phyloP scores from a whole-genome alignment of 2,329 filamentous ascomycete genomes.

The Ophiostoma himal-ulmi region DNA sequence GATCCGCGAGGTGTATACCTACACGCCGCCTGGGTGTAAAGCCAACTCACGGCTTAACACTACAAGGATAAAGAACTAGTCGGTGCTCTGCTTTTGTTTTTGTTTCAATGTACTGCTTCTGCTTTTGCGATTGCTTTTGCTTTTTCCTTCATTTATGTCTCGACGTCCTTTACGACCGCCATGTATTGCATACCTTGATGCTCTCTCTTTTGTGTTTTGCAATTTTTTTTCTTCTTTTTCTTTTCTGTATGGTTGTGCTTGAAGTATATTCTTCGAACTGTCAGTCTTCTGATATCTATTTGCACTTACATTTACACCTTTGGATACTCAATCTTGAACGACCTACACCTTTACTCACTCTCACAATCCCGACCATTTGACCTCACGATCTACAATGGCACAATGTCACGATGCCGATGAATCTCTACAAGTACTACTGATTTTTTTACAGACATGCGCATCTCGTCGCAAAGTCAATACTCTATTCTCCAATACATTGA shows the following conservation, averaged over 20 bases:
- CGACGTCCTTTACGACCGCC: background rate
- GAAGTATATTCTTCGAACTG: background rate
- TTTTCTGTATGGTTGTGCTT: background rate
- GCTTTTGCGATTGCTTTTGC: background rate
- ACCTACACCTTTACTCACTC: no score
- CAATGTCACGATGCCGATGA: no score
- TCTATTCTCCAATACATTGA: background rate
- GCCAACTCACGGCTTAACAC: background rate
- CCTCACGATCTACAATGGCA: no score
- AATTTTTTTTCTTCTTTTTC: background rate
- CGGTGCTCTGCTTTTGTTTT: background rate
- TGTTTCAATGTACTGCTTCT: background rate
- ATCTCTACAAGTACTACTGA: no score
- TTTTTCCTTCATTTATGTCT: background rate
- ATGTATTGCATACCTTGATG: background rate
- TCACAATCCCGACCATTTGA: no score
- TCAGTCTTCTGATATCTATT: background rate
- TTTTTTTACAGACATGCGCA: no score
- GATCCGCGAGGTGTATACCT: slow-evolving; percentile 18
- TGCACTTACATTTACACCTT: background rate
- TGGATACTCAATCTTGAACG: no score
- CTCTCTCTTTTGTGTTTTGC: background rate
- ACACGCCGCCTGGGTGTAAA: slow-evolving; percentile 1
- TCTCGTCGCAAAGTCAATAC: no score
- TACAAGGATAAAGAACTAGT: background rate